Evolutionary conservation across 2,329 filamentous ascomycete species (phyloP), one percentile per base, ranked within the genome.

Genomic region (Lachnellula cervina): DNA sequence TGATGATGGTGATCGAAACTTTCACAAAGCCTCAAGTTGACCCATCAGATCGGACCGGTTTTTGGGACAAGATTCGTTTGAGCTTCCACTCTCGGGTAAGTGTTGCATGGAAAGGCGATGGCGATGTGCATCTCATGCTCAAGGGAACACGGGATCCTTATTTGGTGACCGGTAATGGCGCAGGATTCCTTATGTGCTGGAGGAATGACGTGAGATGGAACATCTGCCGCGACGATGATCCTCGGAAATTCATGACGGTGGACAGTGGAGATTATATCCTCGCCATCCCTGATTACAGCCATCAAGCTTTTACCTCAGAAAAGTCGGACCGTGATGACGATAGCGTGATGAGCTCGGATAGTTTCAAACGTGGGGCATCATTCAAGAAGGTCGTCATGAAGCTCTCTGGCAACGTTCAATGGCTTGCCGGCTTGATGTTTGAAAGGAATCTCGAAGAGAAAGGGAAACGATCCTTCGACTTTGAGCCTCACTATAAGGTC

Each of bases 321-420:
- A 32, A 69, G 69, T 23, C 35, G 49, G 76, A 79, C 47, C 82
- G 83, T 50, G 86, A 51, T 81, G 76, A 42, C 52, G 76, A 84
- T 51, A 87, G 79, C 62, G 76, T 84, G 34, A 75, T 81, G 2
- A 69, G 64, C 55, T 52, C 59, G 50, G 87, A 84, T 57, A 85
- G 80, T 62, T 78, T 81, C 66, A 89, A 84, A 64, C 82, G 87
- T 37, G 84, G 87, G 2, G 88, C 91, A n/a, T 79, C 86, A 0
- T 99, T 99, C 79, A 96, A 96, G 72, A 99, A 99, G 73, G 94
- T 97, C 3, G 84, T 96, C 51, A 97, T 99, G 93, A 99, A 99
- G 73, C 79, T 99, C 13, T 97, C 94, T 3, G 94, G 94, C 14
- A 95, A 94, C 67, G 94, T 99, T 0, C 88, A 90, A 71, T 97